Conservation (phyloP, 208 protist species). For the Porcisia hertigi region DNA sequence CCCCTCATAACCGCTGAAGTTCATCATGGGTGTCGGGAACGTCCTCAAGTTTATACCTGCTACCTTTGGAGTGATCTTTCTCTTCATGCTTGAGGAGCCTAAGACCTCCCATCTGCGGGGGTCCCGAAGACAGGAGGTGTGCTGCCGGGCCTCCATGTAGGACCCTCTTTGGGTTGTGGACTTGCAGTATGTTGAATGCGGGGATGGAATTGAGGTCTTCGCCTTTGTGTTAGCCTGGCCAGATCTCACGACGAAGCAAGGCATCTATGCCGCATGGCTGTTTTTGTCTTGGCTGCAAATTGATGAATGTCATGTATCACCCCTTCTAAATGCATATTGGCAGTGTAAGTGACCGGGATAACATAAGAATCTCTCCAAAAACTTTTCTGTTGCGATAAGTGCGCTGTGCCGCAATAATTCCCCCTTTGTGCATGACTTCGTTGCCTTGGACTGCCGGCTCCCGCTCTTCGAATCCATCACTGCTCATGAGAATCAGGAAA, state of each 20-base stretch:
- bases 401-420: not conserved
- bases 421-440: constrained; percentile 4
- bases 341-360: not conserved
- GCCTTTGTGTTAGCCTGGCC: no score
- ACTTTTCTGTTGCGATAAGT: not conserved
- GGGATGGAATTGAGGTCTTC: not conserved
- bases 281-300: not conserved
- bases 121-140: not conserved
- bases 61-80: constrained; percentile 12
- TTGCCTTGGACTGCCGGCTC: constrained; percentile 11
- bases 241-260: not conserved
- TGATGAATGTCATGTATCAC: no score
- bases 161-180: no score
- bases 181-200: not conserved
- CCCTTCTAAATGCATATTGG: not conserved
- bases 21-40: constrained; percentile 9
- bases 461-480: not conserved
- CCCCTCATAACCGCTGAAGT: not conserved
- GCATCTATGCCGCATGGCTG: not conserved
- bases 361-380: not conserved
- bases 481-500: not conserved
- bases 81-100: constrained; percentile 6
- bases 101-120: not conserved
- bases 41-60: constrained; percentile 17
- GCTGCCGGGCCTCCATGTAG: not conserved